Base-by-base conservation (phyloP, 129 eudicot species). In the Centaurea solstitialis region DNA sequence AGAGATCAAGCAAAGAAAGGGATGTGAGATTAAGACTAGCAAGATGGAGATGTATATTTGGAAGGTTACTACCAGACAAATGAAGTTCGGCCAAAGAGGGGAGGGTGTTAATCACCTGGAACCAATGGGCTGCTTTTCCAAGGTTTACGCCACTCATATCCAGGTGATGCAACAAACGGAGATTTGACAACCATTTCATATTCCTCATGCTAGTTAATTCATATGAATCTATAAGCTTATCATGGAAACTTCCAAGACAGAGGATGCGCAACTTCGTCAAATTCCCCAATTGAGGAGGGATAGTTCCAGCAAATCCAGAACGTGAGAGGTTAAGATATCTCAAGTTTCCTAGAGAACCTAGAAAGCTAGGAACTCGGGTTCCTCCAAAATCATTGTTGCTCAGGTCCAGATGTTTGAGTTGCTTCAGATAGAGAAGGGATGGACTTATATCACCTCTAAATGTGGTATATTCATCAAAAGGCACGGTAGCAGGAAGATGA, bases 401-500 rank as follows among this genome's bases (percentile, higher is more conserved):
- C 26, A 80, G 24, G 53, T 71, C 83, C 62, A 80, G 41, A 57
- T 80, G 62, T 3, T 7, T 47, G 62, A 80, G 40, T 18, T 72
- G 76, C 68, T 80, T 24, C 37, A 80, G 45, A 17, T 71, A 5
- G 3, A 33, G 39, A 40, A 80, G 40, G 5, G 83, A 80, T 50
- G 77, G 57, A 11, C 71, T 80, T 17, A 80, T 6, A 8, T 72
- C 33, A 9, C 78, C 83, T 17, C 70, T 22, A 22, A 80, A 71
- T 0, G 68, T 41, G 69, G n/a, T n/a, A n/a, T n/a, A n/a, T n/a
- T n/a, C n/a, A n/a, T n/a, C n/a, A n/a, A n/a, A n/a, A 10, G 3
- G 6, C 20, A 6, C 6, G 37, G n/a, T n/a, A n/a, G n/a, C n/a
- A 0, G 18, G 85, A 70, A 85, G 85, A 76, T 76, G 73, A 72